A percentile compares a stretch with the other conserved stretches of the same genome.
Conservation (phyloP, 2,329 filamentous ascomycete genomes). For the Claviceps paspali region DNA sequence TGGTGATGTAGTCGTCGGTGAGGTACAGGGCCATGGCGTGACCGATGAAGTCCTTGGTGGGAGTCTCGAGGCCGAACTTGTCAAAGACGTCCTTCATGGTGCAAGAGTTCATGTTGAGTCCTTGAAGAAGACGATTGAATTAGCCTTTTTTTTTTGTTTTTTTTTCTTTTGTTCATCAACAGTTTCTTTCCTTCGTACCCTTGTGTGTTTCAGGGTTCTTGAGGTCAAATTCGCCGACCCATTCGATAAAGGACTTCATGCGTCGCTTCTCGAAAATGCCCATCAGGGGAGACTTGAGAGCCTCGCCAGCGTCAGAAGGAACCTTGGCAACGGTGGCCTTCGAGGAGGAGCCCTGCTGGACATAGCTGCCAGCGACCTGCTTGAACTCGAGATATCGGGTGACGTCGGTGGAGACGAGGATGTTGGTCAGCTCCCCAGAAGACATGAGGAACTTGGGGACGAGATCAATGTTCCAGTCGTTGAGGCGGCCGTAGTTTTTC, state of each 20-base stretch:
- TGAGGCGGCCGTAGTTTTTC: constrained; percentile 92
- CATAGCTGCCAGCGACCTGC: constrained; percentile 89
- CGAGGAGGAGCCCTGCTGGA: constrained; percentile 69
- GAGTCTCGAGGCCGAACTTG: constrained; percentile 83
- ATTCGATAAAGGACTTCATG: constrained; percentile 93
- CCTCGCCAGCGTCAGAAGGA: constrained; percentile 80
- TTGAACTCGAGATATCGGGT: constrained; percentile 83
- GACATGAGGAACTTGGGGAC: constrained; percentile 98
- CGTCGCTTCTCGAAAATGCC: constrained; percentile 95
- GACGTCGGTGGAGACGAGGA: constrained; percentile 89
- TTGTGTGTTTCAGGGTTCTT: constrained; percentile 79
- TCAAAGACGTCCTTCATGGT: constrained; percentile 99
- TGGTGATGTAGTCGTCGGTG: constrained; percentile 72
- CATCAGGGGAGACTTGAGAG: constrained; percentile 85
- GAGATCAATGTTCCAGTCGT: constrained; percentile 99
- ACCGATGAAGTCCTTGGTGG: constrained; percentile 89
- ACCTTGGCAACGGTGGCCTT: constrained; percentile 95
- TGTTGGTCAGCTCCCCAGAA: constrained; percentile 95
- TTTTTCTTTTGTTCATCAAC: too few species aligned
- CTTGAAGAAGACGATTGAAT: too few species aligned
- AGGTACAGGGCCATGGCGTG: constrained; percentile 96
- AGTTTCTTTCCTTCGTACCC: constrained; percentile 47
- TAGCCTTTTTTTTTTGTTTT: too few species aligned
- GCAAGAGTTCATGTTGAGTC: constrained; percentile 60
- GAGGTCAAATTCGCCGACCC: constrained; percentile 74